phyloP scores from a whole-genome alignment of 202 grass and related monocot genomes.

The Eragrostis tef region DNA sequence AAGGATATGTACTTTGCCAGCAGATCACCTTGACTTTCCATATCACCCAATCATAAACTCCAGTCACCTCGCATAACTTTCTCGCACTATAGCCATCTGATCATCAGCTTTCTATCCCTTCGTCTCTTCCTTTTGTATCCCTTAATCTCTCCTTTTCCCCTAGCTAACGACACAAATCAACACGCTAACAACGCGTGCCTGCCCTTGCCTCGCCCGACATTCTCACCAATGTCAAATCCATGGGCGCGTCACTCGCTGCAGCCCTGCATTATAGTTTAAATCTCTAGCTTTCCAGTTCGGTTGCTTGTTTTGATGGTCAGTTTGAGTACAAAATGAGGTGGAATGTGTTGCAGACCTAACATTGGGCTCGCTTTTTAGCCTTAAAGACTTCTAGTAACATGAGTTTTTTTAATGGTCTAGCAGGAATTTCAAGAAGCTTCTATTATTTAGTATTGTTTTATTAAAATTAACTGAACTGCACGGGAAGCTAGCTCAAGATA shows the following conservation, averaged over 20 bases:
- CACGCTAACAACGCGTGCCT: slow-evolving; percentile 36
- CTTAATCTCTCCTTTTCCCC: background rate
- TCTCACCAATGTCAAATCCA: background rate
- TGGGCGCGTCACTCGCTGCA: background rate
- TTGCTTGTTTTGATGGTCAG: background rate
- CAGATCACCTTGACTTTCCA: slow-evolving; percentile 42
- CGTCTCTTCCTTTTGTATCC: background rate
- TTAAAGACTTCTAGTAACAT: background rate
- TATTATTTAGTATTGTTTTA: background rate
- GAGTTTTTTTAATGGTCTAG: background rate
- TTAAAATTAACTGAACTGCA: background rate
- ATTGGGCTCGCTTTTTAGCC: background rate
- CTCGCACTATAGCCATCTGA: background rate
- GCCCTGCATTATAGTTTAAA: background rate
- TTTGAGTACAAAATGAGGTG: background rate
- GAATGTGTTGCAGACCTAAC: background rate
- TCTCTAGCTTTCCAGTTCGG: background rate
- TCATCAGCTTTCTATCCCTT: slow-evolving; percentile 31
- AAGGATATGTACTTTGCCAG: slow-evolving; percentile 16
- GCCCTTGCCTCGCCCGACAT: background rate
- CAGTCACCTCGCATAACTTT: slow-evolving; percentile 49
- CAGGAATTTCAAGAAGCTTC: background rate
- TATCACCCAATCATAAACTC: slow-evolving; percentile 42
- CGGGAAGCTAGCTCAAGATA: background rate
- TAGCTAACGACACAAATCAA: slow-evolving; percentile 6